A percentile compares a stretch with the other conserved stretches of the same genome.
These are phyloP conservation scores for Fistulinella prunicolor DNA, from an alignment of 768 basidiomycete genomes.

Conservation along the genomic window DNA sequence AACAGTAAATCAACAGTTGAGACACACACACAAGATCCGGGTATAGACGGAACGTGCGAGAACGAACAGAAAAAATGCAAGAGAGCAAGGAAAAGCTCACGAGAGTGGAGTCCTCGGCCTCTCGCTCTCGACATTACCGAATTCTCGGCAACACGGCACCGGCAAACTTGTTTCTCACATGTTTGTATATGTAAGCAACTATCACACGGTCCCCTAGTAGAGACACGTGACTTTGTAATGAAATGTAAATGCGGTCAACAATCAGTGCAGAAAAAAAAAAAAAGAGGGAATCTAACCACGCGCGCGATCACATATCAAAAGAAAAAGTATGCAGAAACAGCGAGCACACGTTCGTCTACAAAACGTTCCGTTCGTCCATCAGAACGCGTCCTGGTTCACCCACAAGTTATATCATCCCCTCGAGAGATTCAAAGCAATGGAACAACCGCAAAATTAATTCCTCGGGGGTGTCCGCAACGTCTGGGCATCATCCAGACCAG, in stretches of 20 bases:
- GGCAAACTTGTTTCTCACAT: constrained; percentile 11
- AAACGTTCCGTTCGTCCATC: constrained; percentile 21
- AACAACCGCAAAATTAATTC: constrained; percentile 7
- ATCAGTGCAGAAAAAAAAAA: no score
- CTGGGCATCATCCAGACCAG: constrained; percentile 24
- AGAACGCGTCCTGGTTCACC: constrained; percentile 9
- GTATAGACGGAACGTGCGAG: no score
- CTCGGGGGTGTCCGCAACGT: constrained; percentile 16
- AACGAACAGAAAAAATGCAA: no score
- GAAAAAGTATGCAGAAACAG: constrained; percentile 8
- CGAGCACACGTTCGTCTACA: constrained; percentile 14
- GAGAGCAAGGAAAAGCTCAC: no score
- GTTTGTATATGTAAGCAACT: no score
- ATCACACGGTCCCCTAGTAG: not conserved
- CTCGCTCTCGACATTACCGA: not conserved
- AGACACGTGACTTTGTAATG: no score
- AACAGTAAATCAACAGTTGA: no score
- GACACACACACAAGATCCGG: no score
- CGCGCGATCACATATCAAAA: no score
- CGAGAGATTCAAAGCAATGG: no score
- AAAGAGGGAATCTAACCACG: not conserved
- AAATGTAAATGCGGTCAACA: no score
- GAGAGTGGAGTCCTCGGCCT: no score
- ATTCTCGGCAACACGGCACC: not conserved
- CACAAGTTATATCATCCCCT: constrained; percentile 21